A percentile compares a stretch with the other conserved stretches of the same genome.
These are phyloP conservation scores for Eucalyptus marginata DNA, from an alignment of 345 rosid genomes.

Conservation along the genomic window DNA sequence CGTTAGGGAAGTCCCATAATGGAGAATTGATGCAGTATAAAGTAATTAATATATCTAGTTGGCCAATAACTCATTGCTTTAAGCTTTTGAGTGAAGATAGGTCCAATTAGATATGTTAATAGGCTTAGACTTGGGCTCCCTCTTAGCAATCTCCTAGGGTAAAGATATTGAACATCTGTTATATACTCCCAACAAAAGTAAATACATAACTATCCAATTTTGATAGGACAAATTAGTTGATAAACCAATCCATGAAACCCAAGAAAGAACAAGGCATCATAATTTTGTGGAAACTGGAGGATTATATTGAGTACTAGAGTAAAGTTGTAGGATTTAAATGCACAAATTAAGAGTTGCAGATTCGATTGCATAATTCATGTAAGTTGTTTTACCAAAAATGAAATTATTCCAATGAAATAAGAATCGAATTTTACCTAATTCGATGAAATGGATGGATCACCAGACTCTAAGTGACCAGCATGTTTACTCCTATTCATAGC, in stretches of 20 bases:
- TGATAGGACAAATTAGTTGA: not conserved
- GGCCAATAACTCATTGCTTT: not conserved
- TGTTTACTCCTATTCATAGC: no score
- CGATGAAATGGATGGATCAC: no score
- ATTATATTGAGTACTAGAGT: no score
- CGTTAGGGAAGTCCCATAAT: rapidly evolving
- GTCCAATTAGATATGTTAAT: no score
- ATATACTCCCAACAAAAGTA: not conserved
- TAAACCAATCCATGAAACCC: not conserved
- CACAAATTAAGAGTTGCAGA: not conserved
- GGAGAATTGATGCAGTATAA: not conserved
- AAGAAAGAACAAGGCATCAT: not conserved
- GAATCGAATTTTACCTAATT: not conserved
- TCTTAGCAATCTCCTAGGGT: not conserved
- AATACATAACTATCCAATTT: not conserved
- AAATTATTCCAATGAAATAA: not conserved
- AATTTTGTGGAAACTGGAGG: not conserved
- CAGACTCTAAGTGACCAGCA: no score
- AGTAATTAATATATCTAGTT: not conserved
- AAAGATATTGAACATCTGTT: no score
- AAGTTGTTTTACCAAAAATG: not conserved
- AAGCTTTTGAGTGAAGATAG: not conserved
- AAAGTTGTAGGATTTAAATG: not conserved
- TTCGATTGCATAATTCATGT: not conserved
- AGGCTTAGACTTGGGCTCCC: not conserved